phyloP scores from a whole-genome alignment of 805 yeast genomes.

The Ogataea kodamae region DNA sequence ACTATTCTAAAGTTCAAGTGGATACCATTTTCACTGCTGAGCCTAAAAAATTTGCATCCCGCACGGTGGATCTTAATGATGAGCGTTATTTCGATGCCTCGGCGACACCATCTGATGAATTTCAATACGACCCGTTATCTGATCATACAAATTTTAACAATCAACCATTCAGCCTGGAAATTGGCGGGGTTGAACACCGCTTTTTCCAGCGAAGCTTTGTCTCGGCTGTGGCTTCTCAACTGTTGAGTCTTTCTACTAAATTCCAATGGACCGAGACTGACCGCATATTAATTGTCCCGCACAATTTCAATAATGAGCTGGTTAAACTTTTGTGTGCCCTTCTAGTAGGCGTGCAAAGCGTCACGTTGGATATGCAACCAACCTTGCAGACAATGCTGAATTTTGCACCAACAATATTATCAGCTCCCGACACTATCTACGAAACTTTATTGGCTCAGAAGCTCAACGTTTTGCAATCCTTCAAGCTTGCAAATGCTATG shows the following conservation, averaged over 20 bases:
- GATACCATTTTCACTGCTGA: conserved; percentile 2
- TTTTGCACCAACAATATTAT: conserved; percentile 33
- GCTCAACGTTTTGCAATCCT: conserved; percentile 24
- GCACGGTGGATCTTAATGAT: conserved; percentile 31
- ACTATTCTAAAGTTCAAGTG: neutral
- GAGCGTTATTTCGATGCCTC: conserved; percentile 4
- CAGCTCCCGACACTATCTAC: conserved; percentile 27
- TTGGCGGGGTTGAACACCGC: conserved; percentile 22
- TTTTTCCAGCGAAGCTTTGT: conserved; percentile 36
- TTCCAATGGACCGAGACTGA: conserved; percentile 29
- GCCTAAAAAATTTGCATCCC: neutral
- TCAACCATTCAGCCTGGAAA: conserved; percentile 28
- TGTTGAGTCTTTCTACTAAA: conserved; percentile 31
- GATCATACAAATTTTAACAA: conserved; percentile 26
- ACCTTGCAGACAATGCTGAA: conserved; percentile 12
- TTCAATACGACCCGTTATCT: conserved; percentile 20
- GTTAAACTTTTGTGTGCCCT: conserved; percentile 40
- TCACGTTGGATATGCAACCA: conserved; percentile 21
- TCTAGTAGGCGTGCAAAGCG: conserved; percentile 31
- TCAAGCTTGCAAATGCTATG: conserved; percentile 35
- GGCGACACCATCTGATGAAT: conserved; percentile 15
- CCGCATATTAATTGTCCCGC: conserved; percentile 19
- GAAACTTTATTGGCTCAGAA: conserved; percentile 21
- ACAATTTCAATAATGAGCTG: conserved; percentile 27
- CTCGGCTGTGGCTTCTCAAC: conserved; percentile 33